Evolutionary conservation across 495 filamentous ascomycete species (phyloP), one percentile per base, ranked within the genome.

Genomic region (Parathielavia hyrcaniae): DNA sequence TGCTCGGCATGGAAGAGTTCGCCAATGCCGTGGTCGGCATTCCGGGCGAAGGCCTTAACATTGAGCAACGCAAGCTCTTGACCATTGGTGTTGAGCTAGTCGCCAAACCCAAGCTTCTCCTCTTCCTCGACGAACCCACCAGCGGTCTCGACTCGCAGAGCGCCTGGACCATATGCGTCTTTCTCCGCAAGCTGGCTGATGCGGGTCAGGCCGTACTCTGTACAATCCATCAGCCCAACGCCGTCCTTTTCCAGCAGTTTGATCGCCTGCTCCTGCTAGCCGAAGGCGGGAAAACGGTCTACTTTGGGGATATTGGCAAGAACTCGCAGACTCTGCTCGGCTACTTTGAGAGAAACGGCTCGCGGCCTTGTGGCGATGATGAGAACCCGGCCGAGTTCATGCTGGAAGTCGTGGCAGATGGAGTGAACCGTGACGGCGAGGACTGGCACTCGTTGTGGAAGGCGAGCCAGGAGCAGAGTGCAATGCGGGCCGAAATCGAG

Each of bases 61-160:
- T 80, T 1, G 79, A 82, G 57, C 66, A 82, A 62, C 71, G 75
- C 68, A 74, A 89, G 77, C 55, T 85, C 46, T 61, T 95, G 3
- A 96, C 91, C 5, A 96, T 97, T 58, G 91, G 88, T 59, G 91
- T 97, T 14, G 91, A 97, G 66, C 74, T 97, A 2, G 91, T 89
- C 1, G 90, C 91, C 10, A 93, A 91, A 64, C 92, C 91, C 0
- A 83, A 82, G 51, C 77, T 91, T 0, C 50, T 89, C 4, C 79
- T 90, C 59, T 90, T 90, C 67, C 69, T 90, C 17, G 87, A 91
- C 58, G 86, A 91, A 61, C 88, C 88, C 4, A 91, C 87, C 5
- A 86, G 82, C 50, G 91, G 91, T 55, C 81, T 96, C 14, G 91
- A 97, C 70, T 86, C 83, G 36, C 89, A 95, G 64, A 85, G 84